These are phyloP conservation scores for Umbelopsis sp. DNA, from an alignment of 192 early-diverging fungal genomes.

Conservation along the genomic window DNA sequence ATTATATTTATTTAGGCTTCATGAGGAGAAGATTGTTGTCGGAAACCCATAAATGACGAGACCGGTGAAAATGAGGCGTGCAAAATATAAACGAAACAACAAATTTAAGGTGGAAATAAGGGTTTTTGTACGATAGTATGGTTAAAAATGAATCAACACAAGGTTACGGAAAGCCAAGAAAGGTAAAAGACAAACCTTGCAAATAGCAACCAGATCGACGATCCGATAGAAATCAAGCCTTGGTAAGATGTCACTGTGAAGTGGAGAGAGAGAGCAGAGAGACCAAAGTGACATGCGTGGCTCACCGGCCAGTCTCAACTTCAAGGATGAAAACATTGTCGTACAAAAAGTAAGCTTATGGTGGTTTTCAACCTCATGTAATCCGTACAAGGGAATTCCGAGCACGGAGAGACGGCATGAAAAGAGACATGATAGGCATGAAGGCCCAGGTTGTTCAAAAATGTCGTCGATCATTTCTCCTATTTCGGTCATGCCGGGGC, in stretches of 20 bases:
- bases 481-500: slow-evolving; percentile 16
- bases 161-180: not conserved
- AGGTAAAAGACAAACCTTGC: not conserved
- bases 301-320: not conserved
- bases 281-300: not conserved
- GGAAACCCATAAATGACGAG: no score
- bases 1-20: no score
- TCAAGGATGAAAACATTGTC: not conserved
- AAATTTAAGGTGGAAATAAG: not conserved
- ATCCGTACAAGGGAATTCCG: not conserved
- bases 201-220: slow-evolving; percentile 7
- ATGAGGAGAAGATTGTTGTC: no score
- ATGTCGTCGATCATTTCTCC: slow-evolving; percentile 14
- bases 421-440: not conserved
- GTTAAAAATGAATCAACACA: not conserved
- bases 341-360: slow-evolving; percentile 14
- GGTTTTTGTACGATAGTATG: slow-evolving; percentile 1
- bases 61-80: no score
- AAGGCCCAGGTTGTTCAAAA: not conserved
- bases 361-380: not conserved
- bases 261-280: not conserved
- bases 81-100: not conserved
- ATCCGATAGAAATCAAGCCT: not conserved
- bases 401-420: not conserved
- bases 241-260: not conserved